These are phyloP conservation scores for Thalassiosira ordinaria DNA, from an alignment of 352 stramenopile species.

Conservation along the genomic window DNA sequence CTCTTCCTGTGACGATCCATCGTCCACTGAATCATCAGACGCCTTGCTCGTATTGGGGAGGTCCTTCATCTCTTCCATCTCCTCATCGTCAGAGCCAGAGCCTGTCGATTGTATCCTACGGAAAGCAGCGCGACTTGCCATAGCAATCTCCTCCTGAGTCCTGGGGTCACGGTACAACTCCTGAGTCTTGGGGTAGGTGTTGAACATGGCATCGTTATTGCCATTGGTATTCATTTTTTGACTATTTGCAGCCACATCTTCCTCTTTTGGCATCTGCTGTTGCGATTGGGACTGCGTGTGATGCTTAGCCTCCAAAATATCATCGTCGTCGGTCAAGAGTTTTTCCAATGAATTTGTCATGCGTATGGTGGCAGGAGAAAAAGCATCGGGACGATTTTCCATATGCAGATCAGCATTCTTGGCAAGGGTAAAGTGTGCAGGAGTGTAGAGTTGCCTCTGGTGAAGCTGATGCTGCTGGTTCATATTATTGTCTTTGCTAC, in stretches of 20 bases:
- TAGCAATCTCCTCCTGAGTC: constrained; percentile 1
- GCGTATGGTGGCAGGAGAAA: constrained; percentile 68
- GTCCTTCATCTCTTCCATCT: constrained; percentile 53
- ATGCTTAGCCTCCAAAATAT: constrained; percentile 28
- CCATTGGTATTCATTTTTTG: neutral
- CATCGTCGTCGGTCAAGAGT: constrained; percentile 68
- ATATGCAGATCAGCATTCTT: constrained; percentile 61
- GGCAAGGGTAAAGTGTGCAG: constrained; percentile 56
- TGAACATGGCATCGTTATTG: neutral
- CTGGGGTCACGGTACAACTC: neutral
- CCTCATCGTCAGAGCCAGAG: constrained; percentile 42
- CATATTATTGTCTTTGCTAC: constrained; percentile 3
- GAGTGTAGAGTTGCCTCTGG: constrained; percentile 53
- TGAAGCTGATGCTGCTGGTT: no score
- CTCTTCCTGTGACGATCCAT: constrained; percentile 4
- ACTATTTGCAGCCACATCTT: constrained; percentile 8
- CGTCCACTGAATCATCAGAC: constrained; percentile 3
- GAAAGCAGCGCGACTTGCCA: constrained; percentile 14
- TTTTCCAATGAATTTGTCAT: constrained; percentile 72
- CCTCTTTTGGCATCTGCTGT: constrained; percentile 2
- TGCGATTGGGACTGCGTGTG: neutral
- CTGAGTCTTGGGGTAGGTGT: neutral
- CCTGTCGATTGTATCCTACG: constrained; percentile 43
- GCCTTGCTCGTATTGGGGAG: no score
- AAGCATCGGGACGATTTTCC: constrained; percentile 47